Base-by-base conservation (phyloP, 768 basidiomycete species). In the Boletellus sp. region DNA sequence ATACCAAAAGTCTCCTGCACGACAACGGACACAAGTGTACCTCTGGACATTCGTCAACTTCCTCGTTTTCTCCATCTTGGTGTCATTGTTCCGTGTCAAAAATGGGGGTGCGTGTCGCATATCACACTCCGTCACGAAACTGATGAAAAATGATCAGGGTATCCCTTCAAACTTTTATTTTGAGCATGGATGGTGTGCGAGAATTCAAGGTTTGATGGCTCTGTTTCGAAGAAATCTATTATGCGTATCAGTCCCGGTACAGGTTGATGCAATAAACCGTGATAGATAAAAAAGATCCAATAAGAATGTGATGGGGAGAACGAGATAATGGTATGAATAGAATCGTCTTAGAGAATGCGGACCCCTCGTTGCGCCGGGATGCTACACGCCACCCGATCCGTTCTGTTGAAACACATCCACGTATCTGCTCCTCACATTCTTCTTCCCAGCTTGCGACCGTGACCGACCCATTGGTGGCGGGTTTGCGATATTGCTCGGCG, bases 31-130 rank as follows among this genome's bases (percentile, higher is more conserved):
- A 17, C 95, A 93, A 60, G 76, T 96, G 26, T 96, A 94, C 65
- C 75, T 97, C 34, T 98, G 94, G 93, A 80, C 85, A 3, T 78
- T 72, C 0, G 83, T 95, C 42, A 77, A 89, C 49, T 74, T 94
- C 66, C 72, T 95, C 60, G 74, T 95, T 43, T 96, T 94, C 71
- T 92, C 90, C 33, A 75, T 94, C 53, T 75, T 98, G 34, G 69
- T 96, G 32, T 88, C 87, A 24, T 62, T 97, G 39, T 98, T 98
- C 77, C 81, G 82, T 61, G 72, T 94, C 53, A 98, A 98, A 74
- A 95, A 96, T 68, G 78, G 83, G 71, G 88, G 92, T 90, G 45
- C n/a, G 57, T 45, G 15, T 33, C 65, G 10, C 23, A 45, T 39
- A 17, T 34, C 46, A 8, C 16, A n/a, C 31, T 31, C 17, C 19